phyloP scores from a whole-genome alignment of 1,139 yeast genomes.

The Kazachstania sp. region DNA sequence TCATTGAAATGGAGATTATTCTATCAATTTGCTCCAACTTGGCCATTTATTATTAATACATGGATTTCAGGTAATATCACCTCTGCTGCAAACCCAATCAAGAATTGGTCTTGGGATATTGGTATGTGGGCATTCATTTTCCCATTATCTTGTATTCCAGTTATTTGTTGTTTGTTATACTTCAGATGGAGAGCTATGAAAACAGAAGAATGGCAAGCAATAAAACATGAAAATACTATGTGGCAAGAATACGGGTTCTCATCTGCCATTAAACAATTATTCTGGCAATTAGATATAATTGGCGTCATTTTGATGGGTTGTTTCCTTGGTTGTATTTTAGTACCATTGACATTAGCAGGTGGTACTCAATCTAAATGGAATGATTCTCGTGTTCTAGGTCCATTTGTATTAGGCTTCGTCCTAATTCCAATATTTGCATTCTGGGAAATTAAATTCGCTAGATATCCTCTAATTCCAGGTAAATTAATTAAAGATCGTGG shows the following conservation, averaged over 20 bases:
- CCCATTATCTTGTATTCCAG: slow-evolving; percentile 56
- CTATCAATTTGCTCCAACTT: slow-evolving; percentile 53
- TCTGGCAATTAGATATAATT: slow-evolving; percentile 47
- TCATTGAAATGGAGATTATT: slow-evolving; percentile 62
- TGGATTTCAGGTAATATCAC: slow-evolving; percentile 63
- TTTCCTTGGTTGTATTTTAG: slow-evolving; percentile 44
- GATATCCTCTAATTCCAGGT: slow-evolving; percentile 50
- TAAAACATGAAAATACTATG: slow-evolving; percentile 25
- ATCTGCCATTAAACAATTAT: slow-evolving; percentile 18
- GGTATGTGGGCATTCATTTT: slow-evolving; percentile 76
- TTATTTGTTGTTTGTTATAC: slow-evolving; percentile 45
- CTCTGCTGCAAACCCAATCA: slow-evolving; percentile 31
- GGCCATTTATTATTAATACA: slow-evolving; percentile 66
- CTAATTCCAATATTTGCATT: slow-evolving; percentile 44
- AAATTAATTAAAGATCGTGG: slow-evolving; percentile 55
- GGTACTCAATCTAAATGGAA: slow-evolving; percentile 46
- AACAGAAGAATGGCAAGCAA: slow-evolving; percentile 39
- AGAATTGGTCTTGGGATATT: slow-evolving; percentile 61
- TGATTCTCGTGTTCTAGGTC: slow-evolving; percentile 50
- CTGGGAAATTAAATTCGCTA: slow-evolving; percentile 49
- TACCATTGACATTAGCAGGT: slow-evolving; percentile 52
- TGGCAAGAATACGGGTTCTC: slow-evolving; percentile 25
- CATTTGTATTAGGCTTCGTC: slow-evolving; percentile 54
- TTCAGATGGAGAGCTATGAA: slow-evolving; percentile 48
- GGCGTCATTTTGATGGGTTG: slow-evolving; percentile 46